Base-by-base conservation (phyloP, 768 basidiomycete genomes). In the Tulasnella sp. region DNA sequence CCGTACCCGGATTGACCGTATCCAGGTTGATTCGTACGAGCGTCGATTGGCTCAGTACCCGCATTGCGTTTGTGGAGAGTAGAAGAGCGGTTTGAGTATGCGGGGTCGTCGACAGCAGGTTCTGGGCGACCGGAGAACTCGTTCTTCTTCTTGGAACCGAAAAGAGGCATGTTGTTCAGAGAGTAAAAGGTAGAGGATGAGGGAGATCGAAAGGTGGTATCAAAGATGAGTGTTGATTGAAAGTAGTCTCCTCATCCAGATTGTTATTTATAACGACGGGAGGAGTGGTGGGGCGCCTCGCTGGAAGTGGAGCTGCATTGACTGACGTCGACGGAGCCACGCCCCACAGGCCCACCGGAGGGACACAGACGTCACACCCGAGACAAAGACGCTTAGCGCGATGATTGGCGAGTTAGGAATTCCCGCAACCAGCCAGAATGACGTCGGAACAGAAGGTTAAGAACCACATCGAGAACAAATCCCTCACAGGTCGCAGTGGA, bases 101-200 rank as follows among this genome's bases (percentile, higher is more conserved):
- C 36, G 37, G 36, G 69, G 37, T 70, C 69, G 4, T 64, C 58
- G 29, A 64, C 58, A 34, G 36, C 37, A 15, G 69, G 69, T n/a
- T 70, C 69, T 8, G 69, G 69, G 69, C 69, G 36, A 38, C 69
- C 69, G 34, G 69, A 70, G 40, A 70, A 70, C 17, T 70, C 40
- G 69, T 70, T 70, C 69, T 70, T 70, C 40, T 70, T 70, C 37
- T 42, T 38, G 58, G 58, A 64, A n/a, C 69, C 69, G 69, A 70
- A 70, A 70, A 70, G 69, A 70, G 36, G 69, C 69, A 70, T 70
- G 40, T n/a, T 70, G 67, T 68, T 34, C 38, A 39, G 11, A 39
- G 37, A 39, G 19, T 40, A 69, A 70, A 22, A 25, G 36, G 36
- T 29, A 19, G 11, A 34, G 52, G 22, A 19, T 12, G 8, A 8